A percentile compares a stretch with the other conserved stretches of the same genome.
Conservation (phyloP, 1,284 basidiomycete genomes). For the Butyriboletus appendiculatus region DNA sequence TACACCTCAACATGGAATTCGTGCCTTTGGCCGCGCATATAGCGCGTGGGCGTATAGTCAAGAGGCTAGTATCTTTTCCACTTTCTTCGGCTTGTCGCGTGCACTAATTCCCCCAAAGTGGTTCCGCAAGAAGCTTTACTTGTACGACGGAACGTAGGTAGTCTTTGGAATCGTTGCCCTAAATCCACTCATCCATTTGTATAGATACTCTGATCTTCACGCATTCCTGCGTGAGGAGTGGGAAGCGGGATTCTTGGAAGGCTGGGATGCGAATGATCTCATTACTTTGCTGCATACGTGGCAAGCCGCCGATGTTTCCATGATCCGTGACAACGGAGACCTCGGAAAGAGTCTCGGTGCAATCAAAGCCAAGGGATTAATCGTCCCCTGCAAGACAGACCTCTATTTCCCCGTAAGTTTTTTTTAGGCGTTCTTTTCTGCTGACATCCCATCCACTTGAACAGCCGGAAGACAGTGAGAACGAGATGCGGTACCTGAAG, state of each 20-base stretch:
- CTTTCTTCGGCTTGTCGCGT: background rate
- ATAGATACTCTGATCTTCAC: constrained; percentile 48
- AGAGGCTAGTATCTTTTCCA: constrained; percentile 36
- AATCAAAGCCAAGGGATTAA: constrained; percentile 27
- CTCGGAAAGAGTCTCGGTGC: constrained; percentile 15
- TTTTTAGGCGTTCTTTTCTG: background rate
- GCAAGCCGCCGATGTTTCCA: constrained; percentile 25
- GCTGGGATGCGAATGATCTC: constrained; percentile 54
- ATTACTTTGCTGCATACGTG: constrained; percentile 23
- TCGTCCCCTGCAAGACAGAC: constrained; percentile 40
- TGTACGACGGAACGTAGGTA: constrained; percentile 43
- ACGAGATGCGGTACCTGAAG: constrained; percentile 47
- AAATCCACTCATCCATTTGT: constrained; percentile 19
- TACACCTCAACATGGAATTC: constrained; percentile 49
- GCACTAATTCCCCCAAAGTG: constrained; percentile 39
- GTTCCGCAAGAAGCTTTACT: constrained; percentile 54
- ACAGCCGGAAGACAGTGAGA: constrained; percentile 58
- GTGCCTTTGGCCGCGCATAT: constrained; percentile 58
- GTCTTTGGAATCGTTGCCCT: background rate
- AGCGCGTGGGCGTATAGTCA: constrained; percentile 64
- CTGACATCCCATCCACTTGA: background rate
- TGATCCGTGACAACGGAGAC: constrained; percentile 21
- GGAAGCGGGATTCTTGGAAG: constrained; percentile 47
- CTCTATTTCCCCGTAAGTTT: constrained; percentile 53
- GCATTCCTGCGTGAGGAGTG: constrained; percentile 53